phyloP scores from a whole-genome alignment of 768 basidiomycete genomes.

The Lactarius psammicola region DNA sequence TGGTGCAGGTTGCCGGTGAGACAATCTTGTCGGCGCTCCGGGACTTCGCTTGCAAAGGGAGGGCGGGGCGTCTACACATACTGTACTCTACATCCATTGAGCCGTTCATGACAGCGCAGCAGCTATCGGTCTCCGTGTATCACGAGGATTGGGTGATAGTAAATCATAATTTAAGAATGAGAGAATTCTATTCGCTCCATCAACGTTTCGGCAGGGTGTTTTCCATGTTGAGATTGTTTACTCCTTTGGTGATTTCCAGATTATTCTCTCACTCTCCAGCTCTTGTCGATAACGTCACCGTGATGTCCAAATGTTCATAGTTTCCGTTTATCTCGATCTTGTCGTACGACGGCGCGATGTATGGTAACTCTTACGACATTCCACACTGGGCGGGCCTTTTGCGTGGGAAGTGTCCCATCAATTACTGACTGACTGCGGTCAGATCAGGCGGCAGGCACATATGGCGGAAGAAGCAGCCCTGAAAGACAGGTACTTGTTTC shows the following conservation, averaged over 20 bases:
- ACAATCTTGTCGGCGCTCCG: constrained; percentile 1
- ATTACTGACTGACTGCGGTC: background rate
- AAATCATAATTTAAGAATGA: too few relatives aligned
- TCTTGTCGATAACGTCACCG: too few relatives aligned
- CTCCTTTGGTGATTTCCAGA: too few relatives aligned
- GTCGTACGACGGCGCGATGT: background rate
- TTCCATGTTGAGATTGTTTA: too few relatives aligned
- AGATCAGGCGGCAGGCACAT: background rate
- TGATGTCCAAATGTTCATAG: too few relatives aligned
- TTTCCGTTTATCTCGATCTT: background rate
- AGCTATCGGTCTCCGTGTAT: background rate
- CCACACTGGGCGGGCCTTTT: background rate
- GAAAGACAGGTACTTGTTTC: background rate
- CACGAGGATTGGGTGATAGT: too few relatives aligned
- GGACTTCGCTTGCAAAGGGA: background rate
- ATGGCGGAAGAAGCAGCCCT: background rate
- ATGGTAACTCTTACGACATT: background rate
- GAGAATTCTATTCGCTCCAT: too few relatives aligned
- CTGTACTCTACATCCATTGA: background rate
- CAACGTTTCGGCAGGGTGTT: too few relatives aligned
- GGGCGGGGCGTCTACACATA: too few relatives aligned
- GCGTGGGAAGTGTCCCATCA: background rate
- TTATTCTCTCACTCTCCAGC: too few relatives aligned
- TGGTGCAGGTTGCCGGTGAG: background rate
- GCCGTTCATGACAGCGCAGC: background rate